Percentiles rank a stretch among this genome's conserved stretches.
Evolutionary conservation across 2,329 filamentous ascomycete species (phyloP).

Genomic region (Coleophoma cylindrospora): DNA sequence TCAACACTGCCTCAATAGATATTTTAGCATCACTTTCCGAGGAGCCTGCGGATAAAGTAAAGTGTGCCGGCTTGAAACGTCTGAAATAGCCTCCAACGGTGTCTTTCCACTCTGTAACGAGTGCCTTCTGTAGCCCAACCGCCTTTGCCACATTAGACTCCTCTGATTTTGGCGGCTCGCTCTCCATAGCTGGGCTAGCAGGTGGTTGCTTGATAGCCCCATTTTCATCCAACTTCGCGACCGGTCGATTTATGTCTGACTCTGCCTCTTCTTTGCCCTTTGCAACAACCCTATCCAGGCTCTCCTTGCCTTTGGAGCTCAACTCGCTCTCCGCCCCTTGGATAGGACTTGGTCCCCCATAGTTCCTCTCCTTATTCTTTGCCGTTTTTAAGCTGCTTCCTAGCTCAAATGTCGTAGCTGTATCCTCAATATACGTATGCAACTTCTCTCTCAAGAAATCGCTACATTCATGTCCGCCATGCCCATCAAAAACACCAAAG

Average conservation of each 20-base stretch:
- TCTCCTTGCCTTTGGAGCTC: conserved; percentile 29
- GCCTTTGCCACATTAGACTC: conserved; percentile 49
- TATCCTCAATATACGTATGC: conserved; percentile 83
- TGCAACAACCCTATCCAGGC: conserved; percentile 39
- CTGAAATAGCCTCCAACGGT: conserved; percentile 93
- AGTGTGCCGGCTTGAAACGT: conserved; percentile 79
- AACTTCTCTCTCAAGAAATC: conserved; percentile 79
- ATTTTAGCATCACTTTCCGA: conserved; percentile 32
- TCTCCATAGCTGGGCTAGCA: conserved; percentile 32
- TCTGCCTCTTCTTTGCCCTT: conserved; percentile 43
- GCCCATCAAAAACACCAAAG: conserved; percentile 93
- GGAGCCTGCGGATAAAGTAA: conserved; percentile 38
- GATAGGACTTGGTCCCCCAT: conserved; percentile 18
- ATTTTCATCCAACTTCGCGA: conserved; percentile 22
- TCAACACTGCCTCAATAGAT: conserved; percentile 72
- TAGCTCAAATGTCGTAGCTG: conserved; percentile 71
- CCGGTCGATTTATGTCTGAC: conserved; percentile 1
- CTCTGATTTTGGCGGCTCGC: conserved; percentile 30
- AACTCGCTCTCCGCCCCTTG: conserved; percentile 22
- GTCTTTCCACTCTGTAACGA: conserved; percentile 74
- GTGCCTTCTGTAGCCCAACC: conserved; percentile 60
- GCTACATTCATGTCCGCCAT: conserved; percentile 86
- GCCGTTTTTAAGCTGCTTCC: conserved; percentile 63
- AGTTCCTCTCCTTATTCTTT: conserved; percentile 19
- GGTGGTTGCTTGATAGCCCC: conserved; percentile 24